These are phyloP conservation scores for Ormosia semicastrata DNA, from an alignment of 306 rosid species.

Conservation along the genomic window DNA sequence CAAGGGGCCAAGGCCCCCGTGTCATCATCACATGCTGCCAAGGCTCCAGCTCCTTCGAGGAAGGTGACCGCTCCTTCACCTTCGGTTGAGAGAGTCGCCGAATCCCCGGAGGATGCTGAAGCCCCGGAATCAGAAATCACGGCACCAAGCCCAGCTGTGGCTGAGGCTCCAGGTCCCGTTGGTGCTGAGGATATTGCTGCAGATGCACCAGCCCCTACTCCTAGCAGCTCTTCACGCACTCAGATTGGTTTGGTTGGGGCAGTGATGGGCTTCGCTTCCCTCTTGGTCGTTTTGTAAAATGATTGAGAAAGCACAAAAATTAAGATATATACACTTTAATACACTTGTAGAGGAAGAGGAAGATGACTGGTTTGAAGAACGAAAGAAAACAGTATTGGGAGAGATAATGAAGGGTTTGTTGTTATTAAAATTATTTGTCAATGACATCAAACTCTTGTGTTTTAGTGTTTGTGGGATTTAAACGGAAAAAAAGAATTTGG, in stretches of 20 bases:
- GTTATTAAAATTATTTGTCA: constrained; percentile 2
- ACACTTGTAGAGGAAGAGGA: not conserved
- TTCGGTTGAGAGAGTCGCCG: not conserved
- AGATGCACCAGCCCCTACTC: not conserved
- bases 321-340: not conserved
- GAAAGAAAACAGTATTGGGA: not conserved
- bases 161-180: constrained; percentile 22
- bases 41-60: not conserved
- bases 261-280: constrained; percentile 35
- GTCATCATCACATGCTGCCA: not conserved
- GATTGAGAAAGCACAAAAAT: not conserved
- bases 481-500: not conserved
- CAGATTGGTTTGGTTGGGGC: constrained; percentile 26
- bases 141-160: not conserved
- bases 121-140: not conserved
- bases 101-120: not conserved
- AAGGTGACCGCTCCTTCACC: constrained; percentile 1
- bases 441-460: not conserved
- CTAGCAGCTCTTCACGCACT: constrained; percentile 7
- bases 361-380: not conserved
- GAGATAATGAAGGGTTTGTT: not conserved
- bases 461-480: not conserved
- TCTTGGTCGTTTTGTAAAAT: constrained; percentile 24
- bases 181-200: constrained; percentile 10
- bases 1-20: not conserved